A percentile compares a stretch with the other conserved stretches of the same genome.
Conservation (phyloP, 768 basidiomycete species). For the Albatrellus ellisii region DNA sequence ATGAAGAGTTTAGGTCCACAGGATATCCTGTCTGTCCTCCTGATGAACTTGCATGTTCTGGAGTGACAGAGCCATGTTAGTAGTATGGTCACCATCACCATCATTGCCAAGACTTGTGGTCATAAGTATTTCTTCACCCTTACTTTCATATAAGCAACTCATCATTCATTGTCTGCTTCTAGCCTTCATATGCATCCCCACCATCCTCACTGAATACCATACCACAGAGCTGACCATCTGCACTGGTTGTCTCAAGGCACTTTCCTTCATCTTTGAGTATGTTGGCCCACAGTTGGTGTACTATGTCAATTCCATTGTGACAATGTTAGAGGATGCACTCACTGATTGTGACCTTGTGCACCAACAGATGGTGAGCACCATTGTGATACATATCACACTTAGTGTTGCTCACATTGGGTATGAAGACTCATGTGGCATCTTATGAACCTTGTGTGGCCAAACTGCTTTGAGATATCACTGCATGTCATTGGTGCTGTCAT, state of each 20-base stretch:
- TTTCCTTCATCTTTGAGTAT: constrained; percentile 99
- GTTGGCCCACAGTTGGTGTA: constrained; percentile 94
- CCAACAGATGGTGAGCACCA: constrained; percentile 93
- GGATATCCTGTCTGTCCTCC: constrained; percentile 84
- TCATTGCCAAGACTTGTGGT: constrained; percentile 89
- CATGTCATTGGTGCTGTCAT: constrained; percentile 97
- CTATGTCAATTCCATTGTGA: constrained; percentile 94
- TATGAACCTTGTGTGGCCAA: constrained; percentile 98
- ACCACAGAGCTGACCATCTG: constrained; percentile 97
- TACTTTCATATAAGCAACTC: not conserved
- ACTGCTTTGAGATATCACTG: constrained; percentile 95
- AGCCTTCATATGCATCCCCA: constrained; percentile 98
- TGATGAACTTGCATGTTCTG: constrained; percentile 94
- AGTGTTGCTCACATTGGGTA: constrained; percentile 96
- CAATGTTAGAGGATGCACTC: constrained; percentile 94
- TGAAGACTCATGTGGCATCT: constrained; percentile 94
- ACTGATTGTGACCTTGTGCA: constrained; percentile 98
- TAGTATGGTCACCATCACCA: constrained; percentile 92
- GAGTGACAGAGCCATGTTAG: constrained; percentile 98
- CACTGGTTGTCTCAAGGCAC: constrained; percentile 95
- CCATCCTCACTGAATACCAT: constrained; percentile 96
- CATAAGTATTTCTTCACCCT: constrained; percentile 22
- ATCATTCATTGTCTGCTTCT: constrained; percentile 9
- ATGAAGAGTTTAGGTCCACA: constrained; percentile 98
- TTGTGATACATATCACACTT: constrained; percentile 94